A percentile compares a stretch with the other conserved stretches of the same genome.
Evolutionary conservation across 352 stramenopile genomes (phyloP).

Genomic region (Peronosclerospora sorghi): DNA sequence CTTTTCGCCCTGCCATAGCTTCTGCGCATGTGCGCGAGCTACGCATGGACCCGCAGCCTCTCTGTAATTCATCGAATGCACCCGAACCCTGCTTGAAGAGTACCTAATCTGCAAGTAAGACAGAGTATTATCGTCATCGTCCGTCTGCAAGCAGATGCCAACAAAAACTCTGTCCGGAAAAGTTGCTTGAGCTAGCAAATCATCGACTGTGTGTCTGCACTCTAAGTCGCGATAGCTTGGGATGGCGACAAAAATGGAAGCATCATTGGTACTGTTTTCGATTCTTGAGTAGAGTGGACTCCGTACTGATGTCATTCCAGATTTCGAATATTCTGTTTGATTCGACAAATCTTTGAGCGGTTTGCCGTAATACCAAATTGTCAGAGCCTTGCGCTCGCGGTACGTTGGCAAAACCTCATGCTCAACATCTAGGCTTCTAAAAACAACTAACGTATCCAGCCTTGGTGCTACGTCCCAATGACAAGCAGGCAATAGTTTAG

Average conservation of each 20-base stretch:
- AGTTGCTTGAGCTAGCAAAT: conserved; percentile 43
- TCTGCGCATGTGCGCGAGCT: conserved; percentile 70
- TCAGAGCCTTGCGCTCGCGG: conserved; percentile 84
- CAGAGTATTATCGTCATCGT: conserved; percentile 34
- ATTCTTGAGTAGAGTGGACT: conserved; percentile 1
- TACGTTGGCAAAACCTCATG: conserved; percentile 84
- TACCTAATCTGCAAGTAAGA: conserved; percentile 31
- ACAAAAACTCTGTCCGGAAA: conserved; percentile 62
- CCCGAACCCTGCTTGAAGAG: conserved; percentile 23
- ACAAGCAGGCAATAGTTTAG: conserved; percentile 11
- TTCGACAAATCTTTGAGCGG: neutral
- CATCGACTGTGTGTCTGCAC: conserved; percentile 67
- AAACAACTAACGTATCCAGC: conserved; percentile 85
- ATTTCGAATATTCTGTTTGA: neutral
- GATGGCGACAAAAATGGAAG: conserved; percentile 87
- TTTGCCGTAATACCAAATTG: conserved; percentile 90
- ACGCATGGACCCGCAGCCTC: conserved; percentile 86
- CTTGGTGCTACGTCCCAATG: conserved; percentile 70
- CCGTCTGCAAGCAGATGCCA: conserved; percentile 83
- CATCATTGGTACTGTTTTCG: neutral
- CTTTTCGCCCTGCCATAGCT: conserved; percentile 69
- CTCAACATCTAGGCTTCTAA: conserved; percentile 81
- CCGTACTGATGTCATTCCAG: conserved; percentile 1
- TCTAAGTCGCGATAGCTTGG: conserved; percentile 92
- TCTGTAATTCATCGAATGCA: conserved; percentile 48